A percentile compares a stretch with the other conserved stretches of the same genome.
Evolutionary conservation across 306 rosid genomes (phyloP).

Genomic region (Corylus heterophylla): DNA sequence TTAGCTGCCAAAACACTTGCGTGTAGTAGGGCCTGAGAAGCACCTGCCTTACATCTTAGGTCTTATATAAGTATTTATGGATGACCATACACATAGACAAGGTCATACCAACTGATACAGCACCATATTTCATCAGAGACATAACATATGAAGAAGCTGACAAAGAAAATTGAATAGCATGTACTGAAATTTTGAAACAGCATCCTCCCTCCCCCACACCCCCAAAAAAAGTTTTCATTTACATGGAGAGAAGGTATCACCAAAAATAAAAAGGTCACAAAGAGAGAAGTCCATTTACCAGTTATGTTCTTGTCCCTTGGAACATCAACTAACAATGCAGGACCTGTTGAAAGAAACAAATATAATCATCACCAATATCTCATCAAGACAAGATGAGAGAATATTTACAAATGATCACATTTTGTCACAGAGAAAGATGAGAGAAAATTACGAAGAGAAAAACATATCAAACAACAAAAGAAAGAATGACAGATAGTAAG

Average conservation of each 20-base stretch:
- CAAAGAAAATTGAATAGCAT: background rate
- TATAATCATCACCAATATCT: slow-evolving; percentile 15
- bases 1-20: background rate
- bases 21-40: background rate
- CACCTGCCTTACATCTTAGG: background rate
- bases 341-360: slow-evolving; percentile 51
- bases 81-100: background rate
- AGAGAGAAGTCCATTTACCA: slow-evolving; percentile 40
- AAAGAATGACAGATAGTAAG: too few species aligned
- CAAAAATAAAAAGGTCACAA: background rate
- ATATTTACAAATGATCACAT: background rate
- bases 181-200: background rate
- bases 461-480: background rate
- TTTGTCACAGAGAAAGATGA: background rate
- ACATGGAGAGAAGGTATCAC: background rate
- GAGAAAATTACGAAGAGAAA: background rate
- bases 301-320: slow-evolving; percentile 79
- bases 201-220: background rate
- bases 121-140: background rate
- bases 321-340: slow-evolving; percentile 73
- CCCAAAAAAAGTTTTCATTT: background rate
- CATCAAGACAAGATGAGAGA: background rate
- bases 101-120: slow-evolving; percentile 1
- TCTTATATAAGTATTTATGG: background rate
- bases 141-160: too few species aligned